A percentile compares a stretch with the other conserved stretches of the same genome.
These are phyloP conservation scores for Cordyceps tenuipes DNA, from an alignment of 2,329 filamentous ascomycete genomes.

Conservation along the genomic window DNA sequence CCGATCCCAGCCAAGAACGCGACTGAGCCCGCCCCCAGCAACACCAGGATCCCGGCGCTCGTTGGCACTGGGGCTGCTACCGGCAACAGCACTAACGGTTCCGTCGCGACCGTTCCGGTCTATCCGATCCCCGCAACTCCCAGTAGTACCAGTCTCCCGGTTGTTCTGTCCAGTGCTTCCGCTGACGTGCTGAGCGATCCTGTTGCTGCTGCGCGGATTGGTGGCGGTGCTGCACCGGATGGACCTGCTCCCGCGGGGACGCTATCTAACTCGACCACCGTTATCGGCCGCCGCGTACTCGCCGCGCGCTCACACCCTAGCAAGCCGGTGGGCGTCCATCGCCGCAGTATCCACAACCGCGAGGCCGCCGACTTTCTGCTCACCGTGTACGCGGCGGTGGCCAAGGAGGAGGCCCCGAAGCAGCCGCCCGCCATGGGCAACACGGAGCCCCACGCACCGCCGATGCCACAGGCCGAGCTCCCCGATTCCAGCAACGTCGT, in stretches of 20 bases:
- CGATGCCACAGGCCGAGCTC: neutral
- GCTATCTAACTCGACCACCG: neutral
- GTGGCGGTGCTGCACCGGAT: too few species aligned
- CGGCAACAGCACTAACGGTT: too few species aligned
- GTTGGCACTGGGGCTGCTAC: neutral
- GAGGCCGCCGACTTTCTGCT: constrained; percentile 27
- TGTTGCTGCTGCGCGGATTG: neutral
- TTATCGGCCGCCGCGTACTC: neutral
- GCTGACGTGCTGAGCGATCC: neutral
- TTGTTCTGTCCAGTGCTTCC: neutral
- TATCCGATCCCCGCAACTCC: neutral
- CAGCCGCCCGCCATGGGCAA: constrained; percentile 27
- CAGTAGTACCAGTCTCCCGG: neutral
- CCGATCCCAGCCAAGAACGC: neutral
- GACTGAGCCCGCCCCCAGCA: neutral
- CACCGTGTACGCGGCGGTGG: constrained; percentile 34
- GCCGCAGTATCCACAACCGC: constrained; percentile 16
- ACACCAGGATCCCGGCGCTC: neutral
- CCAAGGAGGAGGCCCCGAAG: constrained; percentile 20
- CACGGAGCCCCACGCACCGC: neutral
- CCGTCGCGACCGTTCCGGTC: neutral
- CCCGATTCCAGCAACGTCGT: neutral
- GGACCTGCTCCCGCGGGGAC: neutral
- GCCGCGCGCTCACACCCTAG: neutral
- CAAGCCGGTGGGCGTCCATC: constrained; percentile 4